phyloP scores from a whole-genome alignment of 2,329 filamentous ascomycete species.

The Xylaria sp. region DNA sequence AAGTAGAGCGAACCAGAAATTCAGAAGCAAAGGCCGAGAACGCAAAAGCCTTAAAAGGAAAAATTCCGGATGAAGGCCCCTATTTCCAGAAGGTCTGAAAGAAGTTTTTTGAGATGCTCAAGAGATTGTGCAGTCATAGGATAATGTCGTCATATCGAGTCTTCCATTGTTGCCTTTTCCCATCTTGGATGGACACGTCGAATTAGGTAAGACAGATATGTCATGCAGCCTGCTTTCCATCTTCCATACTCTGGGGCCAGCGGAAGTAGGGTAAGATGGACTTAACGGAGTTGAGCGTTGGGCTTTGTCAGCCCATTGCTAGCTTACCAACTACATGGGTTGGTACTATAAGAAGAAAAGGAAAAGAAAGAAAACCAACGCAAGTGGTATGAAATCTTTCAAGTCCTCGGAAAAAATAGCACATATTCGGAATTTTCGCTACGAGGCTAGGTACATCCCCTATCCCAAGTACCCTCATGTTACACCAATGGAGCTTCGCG shows the following conservation, averaged over 20 bases:
- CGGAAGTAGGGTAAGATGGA: conserved; percentile 14
- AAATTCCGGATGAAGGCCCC: no score
- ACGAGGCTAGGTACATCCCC: not conserved
- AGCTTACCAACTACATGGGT: conserved; percentile 2
- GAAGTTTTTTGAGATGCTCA: no score
- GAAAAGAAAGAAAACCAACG: not conserved
- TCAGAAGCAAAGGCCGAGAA: not conserved
- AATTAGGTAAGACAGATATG: not conserved
- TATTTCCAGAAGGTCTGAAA: no score
- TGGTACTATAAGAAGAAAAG: not conserved
- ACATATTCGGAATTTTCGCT: not conserved
- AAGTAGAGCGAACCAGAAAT: not conserved
- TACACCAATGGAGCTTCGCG: conserved; percentile 4
- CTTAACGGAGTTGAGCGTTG: conserved; percentile 26
- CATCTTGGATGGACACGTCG: not conserved
- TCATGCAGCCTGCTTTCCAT: not conserved
- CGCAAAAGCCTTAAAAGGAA: no score
- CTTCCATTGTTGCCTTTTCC: not conserved
- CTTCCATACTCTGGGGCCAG: not conserved
- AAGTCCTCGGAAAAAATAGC: not conserved
- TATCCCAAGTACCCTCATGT: not conserved
- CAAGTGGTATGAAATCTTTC: no score
- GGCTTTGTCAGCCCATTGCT: conserved; percentile 13
- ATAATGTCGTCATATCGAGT: no score
- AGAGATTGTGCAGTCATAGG: no score